Evolutionary conservation across 306 rosid species (phyloP).

Genomic region (Fragaria ananassa): DNA sequence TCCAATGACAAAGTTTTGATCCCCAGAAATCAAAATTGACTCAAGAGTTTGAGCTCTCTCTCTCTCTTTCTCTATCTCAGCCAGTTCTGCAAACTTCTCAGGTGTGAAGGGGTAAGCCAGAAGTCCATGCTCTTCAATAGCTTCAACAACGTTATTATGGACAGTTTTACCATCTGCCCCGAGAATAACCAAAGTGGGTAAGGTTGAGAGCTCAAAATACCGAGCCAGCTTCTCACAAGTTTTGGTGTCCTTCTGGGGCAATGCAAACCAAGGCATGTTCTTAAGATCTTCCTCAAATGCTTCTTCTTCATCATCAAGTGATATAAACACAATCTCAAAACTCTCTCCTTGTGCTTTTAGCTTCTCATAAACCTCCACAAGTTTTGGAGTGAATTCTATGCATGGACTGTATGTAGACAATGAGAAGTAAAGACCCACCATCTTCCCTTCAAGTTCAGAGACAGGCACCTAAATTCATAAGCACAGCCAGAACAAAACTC

Average conservation of each 20-base stretch:
- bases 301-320: constrained; percentile 51
- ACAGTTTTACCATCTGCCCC: constrained; percentile 71
- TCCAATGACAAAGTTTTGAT: constrained; percentile 45
- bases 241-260: constrained; percentile 58
- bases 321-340: constrained; percentile 60
- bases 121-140: constrained; percentile 52
- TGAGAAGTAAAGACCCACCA: constrained; percentile 57
- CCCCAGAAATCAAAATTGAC: constrained; percentile 54
- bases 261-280: constrained; percentile 55
- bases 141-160: constrained; percentile 47
- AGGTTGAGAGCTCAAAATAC: constrained; percentile 49
- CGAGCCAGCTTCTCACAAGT: constrained; percentile 30
- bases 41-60: constrained; percentile 61
- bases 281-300: constrained; percentile 36
- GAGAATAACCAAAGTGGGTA: constrained; percentile 60
- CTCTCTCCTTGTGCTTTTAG: constrained; percentile 50
- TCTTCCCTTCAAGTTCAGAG: constrained; percentile 71
- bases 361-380: constrained; percentile 51
- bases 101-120: constrained; percentile 71
- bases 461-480: constrained; percentile 36
- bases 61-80: constrained; percentile 52
- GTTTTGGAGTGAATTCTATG: constrained; percentile 39
- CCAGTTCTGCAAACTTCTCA: constrained; percentile 55
- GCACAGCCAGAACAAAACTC: constrained; percentile 19
- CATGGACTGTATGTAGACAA: constrained; percentile 19